A percentile compares a stretch with the other conserved stretches of the same genome.
Conservation (phyloP, 2,329 filamentous ascomycete genomes). For the Chaetomium globosum region DNA sequence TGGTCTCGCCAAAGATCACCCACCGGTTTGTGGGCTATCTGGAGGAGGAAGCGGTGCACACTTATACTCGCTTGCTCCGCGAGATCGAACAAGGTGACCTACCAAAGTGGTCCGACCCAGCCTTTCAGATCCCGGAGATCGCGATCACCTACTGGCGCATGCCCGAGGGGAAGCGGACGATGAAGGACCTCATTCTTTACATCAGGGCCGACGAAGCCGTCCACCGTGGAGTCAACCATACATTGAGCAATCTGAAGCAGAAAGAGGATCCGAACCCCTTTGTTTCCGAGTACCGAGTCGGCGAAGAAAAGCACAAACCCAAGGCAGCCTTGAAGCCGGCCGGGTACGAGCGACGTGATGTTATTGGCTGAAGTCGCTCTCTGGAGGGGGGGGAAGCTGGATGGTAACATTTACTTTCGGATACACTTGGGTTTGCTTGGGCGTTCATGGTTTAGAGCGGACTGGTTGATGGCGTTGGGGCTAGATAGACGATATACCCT, state of each 20-base stretch:
- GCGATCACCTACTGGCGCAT: constrained; percentile 93
- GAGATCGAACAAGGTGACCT: constrained; percentile 85
- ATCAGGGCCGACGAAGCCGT: constrained; percentile 75
- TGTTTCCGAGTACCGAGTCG: constrained; percentile 76
- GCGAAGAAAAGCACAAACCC: constrained; percentile 57
- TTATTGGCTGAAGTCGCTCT: constrained; percentile 55
- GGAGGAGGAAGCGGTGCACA: constrained; percentile 95
- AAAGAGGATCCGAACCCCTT: constrained; percentile 90
- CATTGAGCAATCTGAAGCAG: constrained; percentile 83
- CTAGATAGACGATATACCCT: constrained; percentile 13
- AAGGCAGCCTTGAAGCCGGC: constrained; percentile 65
- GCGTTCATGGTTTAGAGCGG: neutral
- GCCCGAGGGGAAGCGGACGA: constrained; percentile 77
- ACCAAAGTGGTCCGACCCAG: constrained; percentile 72
- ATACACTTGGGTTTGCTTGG: neutral
- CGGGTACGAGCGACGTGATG: constrained; percentile 83
- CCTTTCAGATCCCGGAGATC: constrained; percentile 80
- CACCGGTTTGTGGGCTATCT: constrained; percentile 97
- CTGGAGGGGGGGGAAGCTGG: neutral
- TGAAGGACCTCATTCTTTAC: constrained; percentile 86
- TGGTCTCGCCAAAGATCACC: constrained; percentile 81
- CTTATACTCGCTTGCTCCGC: constrained; percentile 84
- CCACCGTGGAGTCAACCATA: constrained; percentile 95
- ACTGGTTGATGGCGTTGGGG: neutral
- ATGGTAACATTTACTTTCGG: neutral